A percentile compares a stretch with the other conserved stretches of the same genome.
phyloP scores from a whole-genome alignment of 2,329 filamentous ascomycete species.

The Colletotrichum lupini region DNA sequence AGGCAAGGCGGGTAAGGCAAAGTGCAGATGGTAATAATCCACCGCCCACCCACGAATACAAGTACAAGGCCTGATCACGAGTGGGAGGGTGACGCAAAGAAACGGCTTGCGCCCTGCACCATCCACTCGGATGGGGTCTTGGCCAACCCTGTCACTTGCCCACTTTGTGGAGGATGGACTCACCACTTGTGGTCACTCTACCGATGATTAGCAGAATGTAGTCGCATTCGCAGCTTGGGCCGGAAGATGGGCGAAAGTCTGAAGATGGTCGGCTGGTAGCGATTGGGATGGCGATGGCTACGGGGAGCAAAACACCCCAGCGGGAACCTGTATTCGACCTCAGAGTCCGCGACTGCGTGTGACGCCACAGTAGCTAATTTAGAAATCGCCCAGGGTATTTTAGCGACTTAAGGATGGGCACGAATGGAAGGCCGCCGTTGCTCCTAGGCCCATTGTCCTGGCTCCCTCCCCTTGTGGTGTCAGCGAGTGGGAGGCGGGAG shows the following conservation, averaged over 20 bases:
- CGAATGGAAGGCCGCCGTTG: constrained; percentile 21
- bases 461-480: constrained; percentile 29
- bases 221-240: neutral
- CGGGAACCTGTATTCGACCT: neutral
- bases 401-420: constrained; percentile 13
- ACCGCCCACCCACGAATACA: neutral
- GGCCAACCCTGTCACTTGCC: constrained; percentile 14
- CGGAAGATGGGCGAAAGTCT: neutral
- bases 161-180: constrained; percentile 13
- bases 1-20: constrained; percentile 10
- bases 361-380: constrained; percentile 25
- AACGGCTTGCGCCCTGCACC: constrained; percentile 26
- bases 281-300: neutral
- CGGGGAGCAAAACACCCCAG: neutral
- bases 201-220: neutral
- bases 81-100: constrained; percentile 34
- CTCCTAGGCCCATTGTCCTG: constrained; percentile 20
- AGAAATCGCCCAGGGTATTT: constrained; percentile 10
- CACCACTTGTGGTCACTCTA: neutral
- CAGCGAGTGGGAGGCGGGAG: constrained; percentile 11
- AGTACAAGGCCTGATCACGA: constrained; percentile 27
- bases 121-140: constrained; percentile 9
- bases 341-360: neutral
- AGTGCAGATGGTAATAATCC: constrained; percentile 13
- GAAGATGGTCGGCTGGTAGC: neutral